Evolutionary conservation across 2,329 filamentous ascomycete genomes (phyloP), one percentile per base, ranked within the genome.

Genomic region (Shiraia sp.): DNA sequence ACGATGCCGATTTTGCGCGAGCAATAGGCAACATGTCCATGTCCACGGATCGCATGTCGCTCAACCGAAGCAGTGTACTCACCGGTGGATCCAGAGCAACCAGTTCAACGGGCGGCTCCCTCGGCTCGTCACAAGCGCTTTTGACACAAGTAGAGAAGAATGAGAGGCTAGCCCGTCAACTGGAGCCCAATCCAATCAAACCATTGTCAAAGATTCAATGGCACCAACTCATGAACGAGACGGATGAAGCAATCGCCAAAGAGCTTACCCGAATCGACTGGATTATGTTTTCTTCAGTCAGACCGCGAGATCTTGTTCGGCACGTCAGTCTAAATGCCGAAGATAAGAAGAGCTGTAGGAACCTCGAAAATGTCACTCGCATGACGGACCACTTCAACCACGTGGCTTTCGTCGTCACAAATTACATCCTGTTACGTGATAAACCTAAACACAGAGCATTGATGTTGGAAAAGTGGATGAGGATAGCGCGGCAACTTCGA

Each of bases 241-340:
- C 87, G 1, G 87, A 95, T 38, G 88, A 95, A 47, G 82, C 90
- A 34, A 86, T 97, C 53, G 92, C 92, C 12, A 85, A 87, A 45
- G 93, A 99, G 69, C 80, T 99, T 60, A 97, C 93, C 3, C 81
- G 92, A 47, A 95, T 99, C 40, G 93, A 99, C 71, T 97, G 92
- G 92, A 85, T 95, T 68, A 93, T 97, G 87, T 97, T 96, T 69
- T 95, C 88, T 37, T 91, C 90, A 1, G 96, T 97, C 48, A 85
- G 90, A 17, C 88, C 95, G 40, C 88, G 93, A 44, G 93, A 99
- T 70, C 83, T 97, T 34, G 87, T 97, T 29, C 87, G 93, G 4
- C 88, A 96, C 63, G 91, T 96, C 51, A 93, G 86, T 60, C 75
- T 96, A 32, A 82, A 85, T 0, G 63, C 79, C 1, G 78, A 84